Percentiles rank a stretch among this genome's conserved stretches.
Evolutionary conservation across 2,329 filamentous ascomycete genomes (phyloP).

Genomic region (Lecanicillium sp.): DNA sequence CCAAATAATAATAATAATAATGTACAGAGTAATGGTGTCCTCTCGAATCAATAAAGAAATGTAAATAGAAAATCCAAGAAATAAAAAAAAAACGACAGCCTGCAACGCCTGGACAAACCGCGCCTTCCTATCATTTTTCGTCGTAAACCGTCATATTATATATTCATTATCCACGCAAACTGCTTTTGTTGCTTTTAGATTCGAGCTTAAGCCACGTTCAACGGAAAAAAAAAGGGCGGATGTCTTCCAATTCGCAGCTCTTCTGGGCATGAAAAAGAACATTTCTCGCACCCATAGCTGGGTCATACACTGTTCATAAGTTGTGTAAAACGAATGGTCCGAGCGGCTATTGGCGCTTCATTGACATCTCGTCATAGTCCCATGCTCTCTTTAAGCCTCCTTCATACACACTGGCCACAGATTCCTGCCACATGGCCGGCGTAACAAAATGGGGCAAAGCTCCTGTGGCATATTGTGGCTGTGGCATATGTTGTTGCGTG

Average conservation of each 20-base stretch:
- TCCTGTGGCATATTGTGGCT: slow-evolving; percentile 30
- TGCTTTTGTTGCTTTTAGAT: no score
- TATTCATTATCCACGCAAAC: no score
- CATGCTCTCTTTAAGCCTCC: slow-evolving; percentile 54
- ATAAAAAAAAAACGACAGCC: not conserved
- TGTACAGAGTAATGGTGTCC: no score
- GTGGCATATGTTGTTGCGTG: slow-evolving; percentile 38
- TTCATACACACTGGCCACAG: slow-evolving; percentile 60
- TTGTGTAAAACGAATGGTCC: not conserved
- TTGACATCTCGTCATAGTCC: slow-evolving; percentile 40
- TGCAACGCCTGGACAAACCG: not conserved
- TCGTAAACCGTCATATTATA: not conserved
- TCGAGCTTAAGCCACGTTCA: no score
- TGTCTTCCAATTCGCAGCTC: no score
- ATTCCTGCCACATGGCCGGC: slow-evolving; percentile 66
- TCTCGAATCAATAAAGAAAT: no score
- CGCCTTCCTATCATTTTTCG: not conserved
- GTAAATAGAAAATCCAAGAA: slow-evolving; percentile 1
- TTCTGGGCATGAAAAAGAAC: no score
- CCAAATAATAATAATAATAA: no score
- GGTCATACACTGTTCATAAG: no score
- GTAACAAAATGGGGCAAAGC: slow-evolving; percentile 52
- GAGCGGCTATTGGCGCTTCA: slow-evolving; percentile 17
- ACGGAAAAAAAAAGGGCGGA: no score
- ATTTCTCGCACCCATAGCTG: no score